A percentile compares a stretch with the other conserved stretches of the same genome.
Evolutionary conservation across 768 basidiomycete species (phyloP).

Genomic region (Pleurotus sapidus): DNA sequence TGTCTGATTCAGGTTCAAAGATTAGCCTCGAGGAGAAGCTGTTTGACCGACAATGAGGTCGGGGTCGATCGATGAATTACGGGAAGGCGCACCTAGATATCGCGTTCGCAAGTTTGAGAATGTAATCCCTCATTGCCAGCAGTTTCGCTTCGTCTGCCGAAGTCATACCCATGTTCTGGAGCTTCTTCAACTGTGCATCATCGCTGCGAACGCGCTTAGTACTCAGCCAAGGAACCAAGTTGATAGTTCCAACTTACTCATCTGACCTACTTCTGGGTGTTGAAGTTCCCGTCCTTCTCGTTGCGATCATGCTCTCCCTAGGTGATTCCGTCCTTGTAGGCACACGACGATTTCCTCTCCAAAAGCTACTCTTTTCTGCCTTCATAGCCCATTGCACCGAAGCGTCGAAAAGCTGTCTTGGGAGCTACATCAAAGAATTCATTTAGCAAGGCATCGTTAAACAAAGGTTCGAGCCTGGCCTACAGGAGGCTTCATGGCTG

Average conservation of each 20-base stretch:
- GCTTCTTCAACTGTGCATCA: conserved; percentile 66
- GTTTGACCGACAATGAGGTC: too few relatives aligned
- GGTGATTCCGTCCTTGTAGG: conserved; percentile 60
- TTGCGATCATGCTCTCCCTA: conserved; percentile 65
- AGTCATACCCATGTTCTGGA: conserved; percentile 89
- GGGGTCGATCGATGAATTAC: too few relatives aligned
- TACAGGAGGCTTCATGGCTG: conserved; percentile 78
- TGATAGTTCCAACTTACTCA: conserved; percentile 51
- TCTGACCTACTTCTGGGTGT: conserved; percentile 62
- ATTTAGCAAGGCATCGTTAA: too few relatives aligned
- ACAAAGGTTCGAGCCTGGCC: conserved; percentile 18
- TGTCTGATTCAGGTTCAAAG: conserved; percentile 60
- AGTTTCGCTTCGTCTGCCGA: conserved; percentile 80
- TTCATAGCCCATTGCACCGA: conserved; percentile 89
- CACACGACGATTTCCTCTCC: conserved; percentile 55
- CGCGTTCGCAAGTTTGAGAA: conserved; percentile 77
- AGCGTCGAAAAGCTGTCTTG: conserved; percentile 79
- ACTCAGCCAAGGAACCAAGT: not conserved
- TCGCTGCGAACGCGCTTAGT: conserved; percentile 50
- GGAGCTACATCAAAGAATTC: conserved; percentile 29
- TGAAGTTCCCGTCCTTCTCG: conserved; percentile 49
- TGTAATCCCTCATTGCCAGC: conserved; percentile 85
- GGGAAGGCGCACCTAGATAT: conserved; percentile 58
- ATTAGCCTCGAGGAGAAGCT: conserved; percentile 70
- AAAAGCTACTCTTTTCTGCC: conserved; percentile 76